A percentile compares a stretch with the other conserved stretches of the same genome.
Evolutionary conservation across 2,329 filamentous ascomycete genomes (phyloP).

Genomic region (Fusarium sp.): DNA sequence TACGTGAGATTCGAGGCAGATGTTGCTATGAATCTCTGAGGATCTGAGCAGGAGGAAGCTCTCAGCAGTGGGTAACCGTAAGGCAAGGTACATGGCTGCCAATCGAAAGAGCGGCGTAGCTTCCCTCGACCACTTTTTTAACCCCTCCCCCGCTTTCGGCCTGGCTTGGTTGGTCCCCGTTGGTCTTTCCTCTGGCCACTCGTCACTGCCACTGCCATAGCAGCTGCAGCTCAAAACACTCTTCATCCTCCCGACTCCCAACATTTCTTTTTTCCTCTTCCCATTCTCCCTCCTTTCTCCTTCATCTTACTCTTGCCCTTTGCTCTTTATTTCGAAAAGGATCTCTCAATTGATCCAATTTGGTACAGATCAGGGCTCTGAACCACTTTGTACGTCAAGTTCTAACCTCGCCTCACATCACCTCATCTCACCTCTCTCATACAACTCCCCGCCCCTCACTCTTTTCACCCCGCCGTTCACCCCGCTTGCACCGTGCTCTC

Average conservation of each 20-base stretch:
- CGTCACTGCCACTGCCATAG: neutral
- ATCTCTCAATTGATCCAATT: constrained; percentile 49
- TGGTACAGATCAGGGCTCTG: constrained; percentile 49
- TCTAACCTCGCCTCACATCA: neutral
- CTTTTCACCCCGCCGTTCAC: constrained; percentile 42
- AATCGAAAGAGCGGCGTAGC: constrained; percentile 35
- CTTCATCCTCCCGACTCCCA: constrained; percentile 42
- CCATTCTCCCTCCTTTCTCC: constrained; percentile 40
- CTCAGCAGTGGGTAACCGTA: constrained; percentile 13
- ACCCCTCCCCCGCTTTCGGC: constrained; percentile 56
- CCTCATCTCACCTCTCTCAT: neutral
- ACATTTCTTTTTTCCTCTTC: constrained; percentile 38
- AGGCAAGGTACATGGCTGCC: constrained; percentile 11
- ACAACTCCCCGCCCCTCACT: constrained; percentile 3
- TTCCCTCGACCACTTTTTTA: constrained; percentile 37
- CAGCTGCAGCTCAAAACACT: constrained; percentile 32
- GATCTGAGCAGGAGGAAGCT: constrained; percentile 25
- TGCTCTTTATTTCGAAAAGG: constrained; percentile 45
- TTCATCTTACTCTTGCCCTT: constrained; percentile 42
- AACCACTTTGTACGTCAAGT: constrained; percentile 44
- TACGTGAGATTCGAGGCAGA: constrained; percentile 41
- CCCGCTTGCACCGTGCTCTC: constrained; percentile 45
- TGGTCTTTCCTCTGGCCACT: constrained; percentile 43
- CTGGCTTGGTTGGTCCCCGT: constrained; percentile 42
- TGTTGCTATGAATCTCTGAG: constrained; percentile 17